Evolutionary conservation across 1,284 basidiomycete genomes (phyloP), one percentile per base, ranked within the genome.

Genomic region (Austroboletus olivaceoglutinosus): DNA sequence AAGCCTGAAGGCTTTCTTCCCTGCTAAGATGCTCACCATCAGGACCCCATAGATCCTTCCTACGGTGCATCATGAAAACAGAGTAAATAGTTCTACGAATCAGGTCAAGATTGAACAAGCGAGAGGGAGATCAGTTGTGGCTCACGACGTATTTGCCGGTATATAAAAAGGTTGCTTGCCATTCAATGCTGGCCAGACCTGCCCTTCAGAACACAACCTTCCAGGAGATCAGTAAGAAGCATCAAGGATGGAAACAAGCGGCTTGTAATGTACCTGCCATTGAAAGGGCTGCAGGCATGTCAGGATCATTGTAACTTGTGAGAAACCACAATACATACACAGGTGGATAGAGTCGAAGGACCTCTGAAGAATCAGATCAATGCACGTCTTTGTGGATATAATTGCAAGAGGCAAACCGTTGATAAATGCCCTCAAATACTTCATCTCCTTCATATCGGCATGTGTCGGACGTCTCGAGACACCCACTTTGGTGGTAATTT

Each of bases 401-500:
- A 23, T 43, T 30, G 25, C 38, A 34, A 15, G 19, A 33, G 12
- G 53, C 71, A 9, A 36, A 81, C 80, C 81, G 52, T 84, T 83
- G 43, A 84, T 75, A 18, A 83, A 75, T 2, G 82, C 82, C 21
- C 77, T 68, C 15, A 82, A 58, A 52, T 77, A 85, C 58, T 77
- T 82, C 75, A 83, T 78, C 1, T 75, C 72, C 27, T 69, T 68
- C 50, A 84, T 67, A 50, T 81, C 75, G 5, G 81, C 78, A 51
- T 76, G 76, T 1, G 73, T 76, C 2, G 82, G 82, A 15, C 71
- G 62, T 2, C 67, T 60, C 0, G 63, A 70, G 1, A 65, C 54
- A 0, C 80, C 81, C 4, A 82, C 69, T 36, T 71, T 71, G 19
- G 60, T 58, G 3, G 81, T 58, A 41, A 85, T 73, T 61, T 85